A percentile compares a stretch with the other conserved stretches of the same genome.
phyloP scores from a whole-genome alignment of 73 alveolate species.

The Urostyla sp. region DNA sequence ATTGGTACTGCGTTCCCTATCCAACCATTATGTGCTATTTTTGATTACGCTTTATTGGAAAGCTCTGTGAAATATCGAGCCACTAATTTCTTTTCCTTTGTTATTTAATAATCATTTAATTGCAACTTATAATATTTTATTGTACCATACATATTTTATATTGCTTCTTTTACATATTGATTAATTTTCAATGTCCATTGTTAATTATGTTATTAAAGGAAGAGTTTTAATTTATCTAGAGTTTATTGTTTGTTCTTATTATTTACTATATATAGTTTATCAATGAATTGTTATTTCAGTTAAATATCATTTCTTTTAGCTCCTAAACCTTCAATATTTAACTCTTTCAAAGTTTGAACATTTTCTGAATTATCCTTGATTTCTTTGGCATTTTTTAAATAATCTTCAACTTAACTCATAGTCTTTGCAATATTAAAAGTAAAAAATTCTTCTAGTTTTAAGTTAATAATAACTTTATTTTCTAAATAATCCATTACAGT shows the following conservation, averaged over 20 bases:
- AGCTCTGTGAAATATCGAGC: slow-evolving; percentile 79
- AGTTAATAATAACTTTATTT: slow-evolving; percentile 52
- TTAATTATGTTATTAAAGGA: slow-evolving; percentile 57
- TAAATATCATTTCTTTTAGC: too few relatives aligned
- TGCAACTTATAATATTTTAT: slow-evolving; percentile 66
- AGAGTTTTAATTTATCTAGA: slow-evolving; percentile 34
- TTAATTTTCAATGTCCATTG: slow-evolving; percentile 63
- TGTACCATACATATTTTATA: slow-evolving; percentile 76
- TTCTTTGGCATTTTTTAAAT: too few relatives aligned
- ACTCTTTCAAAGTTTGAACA: too few relatives aligned
- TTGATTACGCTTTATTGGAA: slow-evolving; percentile 58
- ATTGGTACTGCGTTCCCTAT: slow-evolving; percentile 84
- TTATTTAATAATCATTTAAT: slow-evolving; percentile 57
- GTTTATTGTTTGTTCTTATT: slow-evolving; percentile 18
- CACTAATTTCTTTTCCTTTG: slow-evolving; percentile 62
- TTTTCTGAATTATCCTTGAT: too few relatives aligned
- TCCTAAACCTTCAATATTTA: too few relatives aligned
- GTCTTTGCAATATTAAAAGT: slow-evolving; percentile 36
- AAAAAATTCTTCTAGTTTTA: slow-evolving; percentile 67
- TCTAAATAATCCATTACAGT: slow-evolving; percentile 74
- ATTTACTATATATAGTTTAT: not conserved
- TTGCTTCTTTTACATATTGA: slow-evolving; percentile 66
- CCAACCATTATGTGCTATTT: slow-evolving; percentile 88
- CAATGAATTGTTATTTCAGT: too few relatives aligned
- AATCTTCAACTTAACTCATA: not conserved